Evolutionary conservation across 768 basidiomycete species (phyloP).

Genomic region (Cytidiella melzeri): DNA sequence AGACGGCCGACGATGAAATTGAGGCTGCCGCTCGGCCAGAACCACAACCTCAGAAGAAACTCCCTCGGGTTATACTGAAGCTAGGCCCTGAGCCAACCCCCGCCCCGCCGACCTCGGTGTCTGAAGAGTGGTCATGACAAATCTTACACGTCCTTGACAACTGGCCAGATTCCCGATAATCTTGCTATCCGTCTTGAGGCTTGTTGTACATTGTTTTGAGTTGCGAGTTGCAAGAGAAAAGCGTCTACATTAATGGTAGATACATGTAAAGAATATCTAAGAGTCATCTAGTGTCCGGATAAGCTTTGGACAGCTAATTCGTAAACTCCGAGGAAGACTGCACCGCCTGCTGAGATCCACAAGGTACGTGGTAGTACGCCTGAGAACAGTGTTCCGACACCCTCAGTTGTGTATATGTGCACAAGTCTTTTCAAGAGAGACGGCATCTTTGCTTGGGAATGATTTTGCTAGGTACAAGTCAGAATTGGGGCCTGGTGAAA

Average conservation of each 20-base stretch:
- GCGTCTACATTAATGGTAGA: too few species aligned
- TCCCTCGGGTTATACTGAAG: constrained; percentile 51
- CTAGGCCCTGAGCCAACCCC: constrained; percentile 34
- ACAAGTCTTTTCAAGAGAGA: constrained; percentile 51
- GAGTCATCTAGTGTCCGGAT: neutral
- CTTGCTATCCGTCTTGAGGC: too few species aligned
- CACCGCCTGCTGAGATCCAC: constrained; percentile 96
- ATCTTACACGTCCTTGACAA: too few species aligned
- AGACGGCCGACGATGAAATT: neutral
- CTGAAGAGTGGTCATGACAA: too few species aligned
- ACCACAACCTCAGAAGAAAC: constrained; percentile 32
- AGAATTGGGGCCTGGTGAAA: neutral
- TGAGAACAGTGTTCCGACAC: constrained; percentile 68
- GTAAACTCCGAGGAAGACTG: constrained; percentile 96
- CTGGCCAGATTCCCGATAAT: too few species aligned
- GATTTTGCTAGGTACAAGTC: constrained; percentile 31
- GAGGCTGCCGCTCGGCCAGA: constrained; percentile 7
- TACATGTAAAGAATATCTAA: too few species aligned
- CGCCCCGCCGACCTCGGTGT: too few species aligned
- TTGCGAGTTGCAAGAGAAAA: too few species aligned
- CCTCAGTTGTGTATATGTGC: constrained; percentile 69
- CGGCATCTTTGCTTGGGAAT: constrained; percentile 43
- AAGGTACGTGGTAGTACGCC: constrained; percentile 88
- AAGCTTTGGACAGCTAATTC: constrained; percentile 67
- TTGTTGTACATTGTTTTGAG: too few species aligned